These are phyloP conservation scores for Geranium incanum DNA, from an alignment of 441 rosid genomes.

Conservation along the genomic window DNA sequence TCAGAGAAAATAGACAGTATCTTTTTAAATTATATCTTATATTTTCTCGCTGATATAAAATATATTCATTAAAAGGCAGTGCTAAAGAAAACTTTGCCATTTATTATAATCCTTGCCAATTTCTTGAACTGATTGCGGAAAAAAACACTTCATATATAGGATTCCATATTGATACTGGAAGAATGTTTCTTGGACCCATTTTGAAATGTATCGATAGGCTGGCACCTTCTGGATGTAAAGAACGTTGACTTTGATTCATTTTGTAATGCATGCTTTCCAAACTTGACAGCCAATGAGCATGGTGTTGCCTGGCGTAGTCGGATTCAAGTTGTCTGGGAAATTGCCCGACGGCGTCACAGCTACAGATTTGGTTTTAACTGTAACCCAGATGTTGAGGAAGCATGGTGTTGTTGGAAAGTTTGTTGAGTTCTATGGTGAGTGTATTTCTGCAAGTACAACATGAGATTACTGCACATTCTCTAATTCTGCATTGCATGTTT, in stretches of 20 bases:
- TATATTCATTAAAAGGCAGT: not conserved
- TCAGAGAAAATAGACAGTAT: not conserved
- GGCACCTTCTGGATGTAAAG: not conserved
- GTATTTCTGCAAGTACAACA: not conserved
- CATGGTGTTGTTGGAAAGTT: constrained; percentile 69
- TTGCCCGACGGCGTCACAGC: constrained; percentile 54
- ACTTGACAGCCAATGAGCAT: constrained; percentile 60
- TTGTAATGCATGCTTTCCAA: constrained; percentile 23
- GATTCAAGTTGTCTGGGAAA: constrained; percentile 49
- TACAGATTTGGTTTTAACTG: constrained; percentile 60
- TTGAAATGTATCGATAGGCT: not conserved
- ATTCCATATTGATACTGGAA: not conserved
- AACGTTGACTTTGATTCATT: not conserved
- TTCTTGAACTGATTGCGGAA: not conserved
- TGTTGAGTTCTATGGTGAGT: constrained; percentile 55
- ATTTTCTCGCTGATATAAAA: not conserved
- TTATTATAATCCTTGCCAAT: not conserved
- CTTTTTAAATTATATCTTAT: not conserved
- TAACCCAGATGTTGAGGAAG: constrained; percentile 57
- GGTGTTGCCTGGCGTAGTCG: constrained; percentile 66
- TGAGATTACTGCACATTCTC: not conserved
- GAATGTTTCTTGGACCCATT: not conserved
- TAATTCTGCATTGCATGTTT: not conserved
- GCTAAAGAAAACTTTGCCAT: not conserved
- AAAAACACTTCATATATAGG: not conserved